phyloP scores from a whole-genome alignment of 371 early-diverging fungal genomes.

The Fennellomyces sp. region DNA sequence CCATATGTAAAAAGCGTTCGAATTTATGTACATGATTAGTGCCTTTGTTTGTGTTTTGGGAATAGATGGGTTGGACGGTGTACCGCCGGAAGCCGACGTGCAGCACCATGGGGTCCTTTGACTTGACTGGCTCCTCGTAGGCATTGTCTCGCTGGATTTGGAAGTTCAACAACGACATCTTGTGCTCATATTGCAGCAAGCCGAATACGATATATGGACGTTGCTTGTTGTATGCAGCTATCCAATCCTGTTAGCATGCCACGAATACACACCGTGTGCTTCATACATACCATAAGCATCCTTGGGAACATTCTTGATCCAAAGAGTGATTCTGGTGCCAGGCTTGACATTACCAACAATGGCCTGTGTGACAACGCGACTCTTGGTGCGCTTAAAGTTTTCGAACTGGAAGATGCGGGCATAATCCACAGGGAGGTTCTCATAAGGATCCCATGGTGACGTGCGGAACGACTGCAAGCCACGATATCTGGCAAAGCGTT shows the following conservation, averaged over 20 bases:
- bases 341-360: constrained; percentile 57
- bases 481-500: constrained; percentile 90
- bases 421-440: constrained; percentile 95
- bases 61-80: constrained; percentile 82
- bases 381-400: constrained; percentile 78
- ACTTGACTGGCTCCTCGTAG: constrained; percentile 72
- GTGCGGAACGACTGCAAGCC: constrained; percentile 92
- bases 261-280: no score
- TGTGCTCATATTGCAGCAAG: constrained; percentile 92
- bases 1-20: constrained; percentile 85
- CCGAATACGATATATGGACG: constrained; percentile 81
- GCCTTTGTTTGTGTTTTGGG: constrained; percentile 80
- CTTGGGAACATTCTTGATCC: constrained; percentile 73
- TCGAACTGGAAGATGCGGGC: constrained; percentile 94
- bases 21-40: constrained; percentile 94
- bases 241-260: no score
- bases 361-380: constrained; percentile 68
- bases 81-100: constrained; percentile 91
- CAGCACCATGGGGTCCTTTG: constrained; percentile 86
- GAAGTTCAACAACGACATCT: constrained; percentile 87
- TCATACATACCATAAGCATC: constrained; percentile 59
- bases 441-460: constrained; percentile 97
- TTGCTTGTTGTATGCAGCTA: constrained; percentile 18
- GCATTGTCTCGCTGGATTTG: constrained; percentile 72
- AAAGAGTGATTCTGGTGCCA: constrained; percentile 69